Evolutionary conservation across 805 yeast genomes (phyloP).

Genomic region (Lachancea cidri): DNA sequence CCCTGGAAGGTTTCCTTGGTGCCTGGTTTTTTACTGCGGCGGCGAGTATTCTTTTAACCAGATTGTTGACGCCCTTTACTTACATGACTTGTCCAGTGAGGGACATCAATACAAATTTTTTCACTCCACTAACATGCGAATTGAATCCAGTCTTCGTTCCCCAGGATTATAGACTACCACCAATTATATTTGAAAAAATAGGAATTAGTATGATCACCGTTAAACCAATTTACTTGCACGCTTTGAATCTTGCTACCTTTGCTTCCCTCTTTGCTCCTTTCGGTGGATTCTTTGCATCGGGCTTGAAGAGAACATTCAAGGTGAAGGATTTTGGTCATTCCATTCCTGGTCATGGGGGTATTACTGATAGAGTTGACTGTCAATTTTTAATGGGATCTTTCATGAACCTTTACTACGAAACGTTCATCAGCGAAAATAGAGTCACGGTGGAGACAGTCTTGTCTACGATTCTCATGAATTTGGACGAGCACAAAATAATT

Average conservation of each 20-base stretch:
- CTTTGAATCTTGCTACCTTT: constrained; percentile 80
- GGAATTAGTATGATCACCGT: constrained; percentile 49
- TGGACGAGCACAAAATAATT: constrained; percentile 59
- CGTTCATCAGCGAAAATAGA: constrained; percentile 73
- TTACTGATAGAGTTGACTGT: constrained; percentile 96
- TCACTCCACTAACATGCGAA: constrained; percentile 64
- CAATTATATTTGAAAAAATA: constrained; percentile 48
- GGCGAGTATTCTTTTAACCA: constrained; percentile 63
- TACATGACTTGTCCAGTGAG: constrained; percentile 87
- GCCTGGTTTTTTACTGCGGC: constrained; percentile 93
- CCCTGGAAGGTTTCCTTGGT: constrained; percentile 95
- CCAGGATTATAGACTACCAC: constrained; percentile 72
- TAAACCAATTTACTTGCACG: constrained; percentile 88
- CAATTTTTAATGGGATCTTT: constrained; percentile 98
- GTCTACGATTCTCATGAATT: constrained; percentile 68
- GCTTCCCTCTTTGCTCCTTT: constrained; percentile 97
- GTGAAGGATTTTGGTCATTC: constrained; percentile 98
- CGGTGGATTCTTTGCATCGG: constrained; percentile 97
- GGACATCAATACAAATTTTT: constrained; percentile 55
- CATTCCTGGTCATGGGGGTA: constrained; percentile 98
- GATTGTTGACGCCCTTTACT: constrained; percentile 55
- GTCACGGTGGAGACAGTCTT: constrained; percentile 68
- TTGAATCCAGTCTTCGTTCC: constrained; percentile 87
- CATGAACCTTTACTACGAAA: constrained; percentile 85
- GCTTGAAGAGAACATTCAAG: constrained; percentile 93